Evolutionary conservation across 345 rosid genomes (phyloP).

Genomic region (Corchorus capsularis): DNA sequence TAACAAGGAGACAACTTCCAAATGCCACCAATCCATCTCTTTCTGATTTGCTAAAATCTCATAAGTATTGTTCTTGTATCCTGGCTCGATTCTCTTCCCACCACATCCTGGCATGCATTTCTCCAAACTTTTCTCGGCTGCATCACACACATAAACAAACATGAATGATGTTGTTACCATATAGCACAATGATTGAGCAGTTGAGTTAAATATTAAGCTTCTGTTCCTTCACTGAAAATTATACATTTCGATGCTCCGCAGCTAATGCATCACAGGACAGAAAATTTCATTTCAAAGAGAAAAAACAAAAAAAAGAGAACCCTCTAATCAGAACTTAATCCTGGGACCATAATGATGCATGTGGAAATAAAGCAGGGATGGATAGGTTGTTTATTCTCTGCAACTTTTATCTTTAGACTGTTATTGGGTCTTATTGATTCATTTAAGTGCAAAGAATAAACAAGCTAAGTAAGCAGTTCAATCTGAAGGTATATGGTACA

Average conservation of each 20-base stretch:
- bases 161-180: neutral
- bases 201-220: conserved; percentile 9
- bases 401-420: neutral
- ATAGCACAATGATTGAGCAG: neutral
- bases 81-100: conserved; percentile 96
- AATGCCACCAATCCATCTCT: conserved; percentile 4
- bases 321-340: neutral
- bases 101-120: conserved; percentile 87
- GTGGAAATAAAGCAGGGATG: neutral
- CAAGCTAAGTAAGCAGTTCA: neutral
- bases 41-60: conserved; percentile 30
- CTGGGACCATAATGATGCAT: neutral
- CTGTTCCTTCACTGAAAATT: neutral
- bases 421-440: neutral
- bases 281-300: neutral
- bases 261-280: too few relatives aligned
- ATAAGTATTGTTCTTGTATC: conserved; percentile 90
- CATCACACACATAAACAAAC: conserved; percentile 24
- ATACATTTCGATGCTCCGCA: neutral
- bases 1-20: conserved; percentile 17
- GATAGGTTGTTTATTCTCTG: neutral
- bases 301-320: neutral
- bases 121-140: conserved; percentile 95
- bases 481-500: neutral
- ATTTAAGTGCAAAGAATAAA: neutral